phyloP scores from a whole-genome alignment of 306 rosid genomes.

The Neltuma alba region DNA sequence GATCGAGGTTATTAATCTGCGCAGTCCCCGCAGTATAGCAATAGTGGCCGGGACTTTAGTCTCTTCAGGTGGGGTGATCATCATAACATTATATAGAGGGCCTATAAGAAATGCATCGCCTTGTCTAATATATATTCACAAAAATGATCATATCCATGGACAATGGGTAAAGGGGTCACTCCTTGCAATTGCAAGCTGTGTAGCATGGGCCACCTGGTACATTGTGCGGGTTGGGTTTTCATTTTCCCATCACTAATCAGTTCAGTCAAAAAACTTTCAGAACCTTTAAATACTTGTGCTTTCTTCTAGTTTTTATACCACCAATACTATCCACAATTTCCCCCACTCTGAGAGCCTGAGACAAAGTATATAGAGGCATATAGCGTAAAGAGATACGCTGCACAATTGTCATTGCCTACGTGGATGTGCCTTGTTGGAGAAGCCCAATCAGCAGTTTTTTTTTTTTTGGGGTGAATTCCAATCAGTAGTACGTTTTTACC shows the following conservation, averaged over 20 bases:
- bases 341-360: too few relatives aligned
- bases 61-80: conserved; percentile 58
- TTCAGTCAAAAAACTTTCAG: too few relatives aligned
- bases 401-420: conserved; percentile 61
- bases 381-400: conserved; percentile 59
- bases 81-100: conserved; percentile 61
- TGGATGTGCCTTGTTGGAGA: conserved; percentile 79
- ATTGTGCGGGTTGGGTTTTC: conserved; percentile 59
- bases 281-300: too few relatives aligned
- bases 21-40: conserved; percentile 47
- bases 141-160: conserved; percentile 37
- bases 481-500: too few relatives aligned
- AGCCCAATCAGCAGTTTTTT: conserved; percentile 73
- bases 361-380: conserved; percentile 43
- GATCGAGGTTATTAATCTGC: conserved; percentile 46
- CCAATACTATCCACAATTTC: too few relatives aligned
- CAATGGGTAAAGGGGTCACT: conserved; percentile 61
- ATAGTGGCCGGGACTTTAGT: conserved; percentile 54
- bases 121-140: conserved; percentile 43
- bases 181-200: conserved; percentile 58
- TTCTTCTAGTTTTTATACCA: too few relatives aligned
- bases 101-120: conserved; percentile 39
- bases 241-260: neutral
- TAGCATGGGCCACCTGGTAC: conserved; percentile 60
- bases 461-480: too few relatives aligned